Conservation (phyloP, 331 rosid species). For the Rosa hybrid region DNA sequence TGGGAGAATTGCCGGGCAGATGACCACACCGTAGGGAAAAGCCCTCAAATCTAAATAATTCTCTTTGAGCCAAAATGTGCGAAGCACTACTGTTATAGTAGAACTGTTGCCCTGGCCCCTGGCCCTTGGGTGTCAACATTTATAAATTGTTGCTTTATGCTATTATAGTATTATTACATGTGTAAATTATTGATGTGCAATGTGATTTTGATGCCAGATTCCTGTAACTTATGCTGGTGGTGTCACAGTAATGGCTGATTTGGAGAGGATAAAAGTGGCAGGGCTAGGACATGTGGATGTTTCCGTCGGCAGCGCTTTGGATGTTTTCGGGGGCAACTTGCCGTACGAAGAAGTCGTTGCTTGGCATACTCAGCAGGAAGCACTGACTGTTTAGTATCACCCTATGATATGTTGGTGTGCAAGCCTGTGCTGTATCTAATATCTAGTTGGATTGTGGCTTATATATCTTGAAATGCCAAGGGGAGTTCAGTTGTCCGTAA, state of each 20-base stretch:
- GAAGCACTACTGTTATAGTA: background rate
- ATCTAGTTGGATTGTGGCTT: background rate
- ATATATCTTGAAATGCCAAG: background rate
- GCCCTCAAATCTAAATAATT: background rate
- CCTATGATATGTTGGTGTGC: background rate
- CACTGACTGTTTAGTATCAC: constrained; percentile 30
- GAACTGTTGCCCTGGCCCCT: background rate
- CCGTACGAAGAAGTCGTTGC: constrained; percentile 69
- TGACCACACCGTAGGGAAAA: background rate
- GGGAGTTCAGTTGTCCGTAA: background rate
- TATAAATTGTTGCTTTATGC: background rate
- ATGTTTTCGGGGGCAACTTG: constrained; percentile 74
- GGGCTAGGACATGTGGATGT: constrained; percentile 77
- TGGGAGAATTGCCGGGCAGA: background rate
- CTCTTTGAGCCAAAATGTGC: background rate
- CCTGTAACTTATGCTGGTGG: constrained; percentile 96
- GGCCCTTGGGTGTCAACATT: background rate
- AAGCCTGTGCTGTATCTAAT: background rate
- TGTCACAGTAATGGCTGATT: constrained; percentile 76
- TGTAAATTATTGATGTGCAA: constrained; percentile 9
- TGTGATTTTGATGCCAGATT: constrained; percentile 52
- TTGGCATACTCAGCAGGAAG: constrained; percentile 71
- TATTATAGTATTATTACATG: background rate
- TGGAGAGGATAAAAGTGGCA: constrained; percentile 73
- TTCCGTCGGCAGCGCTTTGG: constrained; percentile 88